Evolutionary conservation across 306 rosid genomes (phyloP), one percentile per base, ranked within the genome.

Genomic region (Lathyrus aphaca): DNA sequence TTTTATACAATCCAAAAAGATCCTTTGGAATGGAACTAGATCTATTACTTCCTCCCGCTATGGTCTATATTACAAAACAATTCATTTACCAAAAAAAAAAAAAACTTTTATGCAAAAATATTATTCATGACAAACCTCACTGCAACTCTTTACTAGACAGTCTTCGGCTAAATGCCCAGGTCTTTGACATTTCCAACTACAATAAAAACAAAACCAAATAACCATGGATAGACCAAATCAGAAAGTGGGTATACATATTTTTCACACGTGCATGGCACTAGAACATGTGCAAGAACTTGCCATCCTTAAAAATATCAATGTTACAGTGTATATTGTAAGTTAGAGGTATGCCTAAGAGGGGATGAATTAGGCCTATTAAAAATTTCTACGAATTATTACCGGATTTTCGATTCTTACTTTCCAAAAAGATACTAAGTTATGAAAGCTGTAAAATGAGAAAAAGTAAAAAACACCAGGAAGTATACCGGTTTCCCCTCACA

Each of bases 111-210:
- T 14, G 77, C 44, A 40, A 54, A 40, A 38, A 79, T 9, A 19
- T 39, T 69, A 73, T 55, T 74, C 61, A 61, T 70, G 59, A 40
- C 25, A 45, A 80, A 87, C 87, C 86, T 83, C 77, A 77, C 56
- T 82, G 76, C 74, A 56, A 60, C 74, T 82, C 66, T 55, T 73
- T 64, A 78, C 90, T 68, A 78, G 56, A 91, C 97, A 91, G 79
- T 91, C 96, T 81, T 84, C 91, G 55, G 97, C 91, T 58, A 91
- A 86, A 82, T 91, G 97, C 59, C 96, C 96, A 51, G 96, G 97
- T 79, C 81, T 81, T 56, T 76, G 84, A 72, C 97, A 91, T 82
- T 84, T 91, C 96, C 94, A 91, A 83, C 97, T 91, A 79, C 77
- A 76, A 69, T 62, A 62, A 43, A 73, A 74, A 62, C 82, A 64